These are phyloP conservation scores for Phytophthora brassicae DNA, from an alignment of 352 stramenopile species.

Conservation along the genomic window DNA sequence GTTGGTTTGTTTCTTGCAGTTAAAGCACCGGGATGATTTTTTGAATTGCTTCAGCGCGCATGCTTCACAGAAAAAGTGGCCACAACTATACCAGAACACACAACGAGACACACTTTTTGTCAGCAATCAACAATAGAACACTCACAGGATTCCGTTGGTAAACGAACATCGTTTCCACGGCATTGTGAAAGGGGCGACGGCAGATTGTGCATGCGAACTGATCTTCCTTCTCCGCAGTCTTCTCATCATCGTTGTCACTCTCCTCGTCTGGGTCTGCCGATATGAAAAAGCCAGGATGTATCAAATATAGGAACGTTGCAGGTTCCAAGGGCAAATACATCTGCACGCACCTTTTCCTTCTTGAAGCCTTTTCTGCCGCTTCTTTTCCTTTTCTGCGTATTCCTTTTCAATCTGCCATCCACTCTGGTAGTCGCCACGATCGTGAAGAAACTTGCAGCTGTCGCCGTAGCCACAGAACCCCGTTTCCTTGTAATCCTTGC, in stretches of 20 bases:
- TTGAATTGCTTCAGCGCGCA: constrained; percentile 90
- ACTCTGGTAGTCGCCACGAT: constrained; percentile 96
- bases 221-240: constrained; percentile 62
- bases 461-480: constrained; percentile 98
- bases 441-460: constrained; percentile 98
- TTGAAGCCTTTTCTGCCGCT: constrained; percentile 77
- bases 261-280: constrained; percentile 44
- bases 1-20: constrained; percentile 95
- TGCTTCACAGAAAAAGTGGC: constrained; percentile 96
- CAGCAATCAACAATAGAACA: neutral
- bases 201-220: constrained; percentile 97
- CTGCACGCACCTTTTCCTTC: constrained; percentile 43
- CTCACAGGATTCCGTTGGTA: neutral
- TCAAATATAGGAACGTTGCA: neutral
- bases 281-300: constrained; percentile 5
- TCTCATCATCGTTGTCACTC: constrained; percentile 68
- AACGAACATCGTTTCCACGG: constrained; percentile 90
- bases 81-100: constrained; percentile 56
- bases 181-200: constrained; percentile 90
- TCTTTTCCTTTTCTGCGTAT: constrained; percentile 93
- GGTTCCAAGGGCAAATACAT: neutral
- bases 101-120: neutral
- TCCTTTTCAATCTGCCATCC: constrained; percentile 98
- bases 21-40: constrained; percentile 88
- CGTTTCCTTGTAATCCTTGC: constrained; percentile 99